A percentile compares a stretch with the other conserved stretches of the same genome.
Conservation (phyloP, 495 filamentous ascomycete genomes). For the Penicillium atrosanguineum region DNA sequence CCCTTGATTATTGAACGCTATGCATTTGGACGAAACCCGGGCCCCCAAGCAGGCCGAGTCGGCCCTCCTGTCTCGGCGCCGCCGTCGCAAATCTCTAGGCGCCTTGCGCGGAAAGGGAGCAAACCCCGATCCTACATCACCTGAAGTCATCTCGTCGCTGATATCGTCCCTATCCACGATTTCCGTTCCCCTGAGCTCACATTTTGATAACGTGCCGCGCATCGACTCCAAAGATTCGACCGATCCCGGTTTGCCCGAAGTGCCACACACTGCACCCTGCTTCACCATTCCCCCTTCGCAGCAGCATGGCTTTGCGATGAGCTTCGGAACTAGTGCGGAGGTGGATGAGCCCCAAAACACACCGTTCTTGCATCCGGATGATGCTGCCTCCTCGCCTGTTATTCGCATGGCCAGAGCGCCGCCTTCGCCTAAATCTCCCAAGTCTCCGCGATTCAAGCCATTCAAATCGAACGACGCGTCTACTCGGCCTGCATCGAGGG, state of each 20-base stretch:
- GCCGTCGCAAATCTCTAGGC: conserved; percentile 40
- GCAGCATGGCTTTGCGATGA: conserved; percentile 64
- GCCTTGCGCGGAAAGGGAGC: conserved; percentile 32
- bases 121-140: conserved; percentile 62
- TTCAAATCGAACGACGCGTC: conserved; percentile 31
- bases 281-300: conserved; percentile 28
- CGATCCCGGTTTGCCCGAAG: conserved; percentile 45
- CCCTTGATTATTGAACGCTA: conserved; percentile 33
- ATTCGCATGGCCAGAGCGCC: conserved; percentile 84
- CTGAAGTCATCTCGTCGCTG: conserved; percentile 89
- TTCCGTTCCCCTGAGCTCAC: conserved; percentile 67
- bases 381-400: conserved; percentile 78
- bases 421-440: conserved; percentile 60
- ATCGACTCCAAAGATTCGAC: conserved; percentile 43
- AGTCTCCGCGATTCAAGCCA: conserved; percentile 45
- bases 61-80: conserved; percentile 33
- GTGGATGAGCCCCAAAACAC: conserved; percentile 33
- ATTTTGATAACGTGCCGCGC: conserved; percentile 64
- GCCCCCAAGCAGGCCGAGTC: conserved; percentile 27
- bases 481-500: conserved; percentile 34
- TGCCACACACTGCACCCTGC: conserved; percentile 36
- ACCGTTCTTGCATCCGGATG: conserved; percentile 59
- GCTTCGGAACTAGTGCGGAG: conserved; percentile 59
- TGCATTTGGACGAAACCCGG: conserved; percentile 34
- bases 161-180: conserved; percentile 91